These are phyloP conservation scores for Chlorophyllum brunneum DNA, from an alignment of 768 basidiomycete species.

Conservation along the genomic window DNA sequence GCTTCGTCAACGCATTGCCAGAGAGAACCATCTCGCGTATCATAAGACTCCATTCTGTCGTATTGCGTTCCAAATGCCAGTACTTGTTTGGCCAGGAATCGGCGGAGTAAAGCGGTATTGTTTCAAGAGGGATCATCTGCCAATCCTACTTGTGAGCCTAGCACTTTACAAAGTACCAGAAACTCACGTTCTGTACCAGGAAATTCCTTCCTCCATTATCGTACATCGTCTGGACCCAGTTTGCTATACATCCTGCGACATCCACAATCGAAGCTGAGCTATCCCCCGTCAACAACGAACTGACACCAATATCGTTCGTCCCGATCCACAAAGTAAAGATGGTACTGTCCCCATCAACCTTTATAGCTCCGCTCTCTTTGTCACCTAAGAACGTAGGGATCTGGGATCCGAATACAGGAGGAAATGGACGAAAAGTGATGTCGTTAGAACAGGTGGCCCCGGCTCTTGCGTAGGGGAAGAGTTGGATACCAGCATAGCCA, in stretches of 20 bases:
- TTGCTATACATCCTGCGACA: constrained; percentile 54
- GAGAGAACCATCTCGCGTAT: constrained; percentile 50
- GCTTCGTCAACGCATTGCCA: constrained; percentile 48
- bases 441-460: constrained; percentile 68
- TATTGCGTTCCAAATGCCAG: constrained; percentile 48
- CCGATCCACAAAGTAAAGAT: constrained; percentile 69
- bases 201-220: constrained; percentile 61
- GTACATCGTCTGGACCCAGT: constrained; percentile 57
- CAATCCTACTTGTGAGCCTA: not conserved
- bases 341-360: constrained; percentile 40
- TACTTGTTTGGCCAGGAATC: constrained; percentile 46
- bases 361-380: constrained; percentile 35
- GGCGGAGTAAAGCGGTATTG: constrained; percentile 41
- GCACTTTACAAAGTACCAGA: not conserved
- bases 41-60: constrained; percentile 53
- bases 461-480: constrained; percentile 56
- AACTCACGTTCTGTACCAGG: constrained; percentile 43
- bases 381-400: constrained; percentile 50
- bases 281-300: constrained; percentile 49
- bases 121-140: constrained; percentile 57
- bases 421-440: constrained; percentile 54
- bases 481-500: constrained; percentile 45
- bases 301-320: constrained; percentile 58
- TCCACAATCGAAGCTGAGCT: constrained; percentile 53
- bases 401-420: constrained; percentile 54